Conservation (phyloP, 345 rosid genomes). For the Eucalyptus sp. region DNA sequence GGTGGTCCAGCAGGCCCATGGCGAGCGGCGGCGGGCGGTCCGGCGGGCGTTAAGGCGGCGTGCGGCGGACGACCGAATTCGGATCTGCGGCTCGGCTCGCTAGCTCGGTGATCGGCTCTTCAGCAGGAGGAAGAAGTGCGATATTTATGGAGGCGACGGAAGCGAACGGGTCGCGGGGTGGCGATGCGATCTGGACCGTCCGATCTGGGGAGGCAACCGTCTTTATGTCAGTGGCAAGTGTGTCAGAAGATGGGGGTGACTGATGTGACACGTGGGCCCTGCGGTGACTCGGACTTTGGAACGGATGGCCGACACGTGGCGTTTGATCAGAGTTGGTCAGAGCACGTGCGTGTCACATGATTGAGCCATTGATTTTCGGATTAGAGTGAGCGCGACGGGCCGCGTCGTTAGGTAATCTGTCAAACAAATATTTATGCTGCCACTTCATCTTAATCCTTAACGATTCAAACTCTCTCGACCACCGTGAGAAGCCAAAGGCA, state of each 20-base stretch:
- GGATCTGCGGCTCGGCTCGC: not conserved
- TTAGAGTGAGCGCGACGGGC: not conserved
- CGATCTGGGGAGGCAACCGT: not conserved
- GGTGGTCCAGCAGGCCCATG: slow-evolving; percentile 84
- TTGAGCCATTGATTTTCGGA: not conserved
- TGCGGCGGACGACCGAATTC: not conserved
- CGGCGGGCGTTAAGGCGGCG: not conserved
- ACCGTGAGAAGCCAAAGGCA: no score
- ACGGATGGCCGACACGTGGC: not conserved
- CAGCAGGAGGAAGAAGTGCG: fast-evolving
- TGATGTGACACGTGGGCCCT: not conserved
- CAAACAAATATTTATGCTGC: not conserved
- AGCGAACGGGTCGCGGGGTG: not conserved
- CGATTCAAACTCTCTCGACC: not conserved
- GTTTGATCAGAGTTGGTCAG: not conserved
- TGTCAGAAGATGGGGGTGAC: not conserved
- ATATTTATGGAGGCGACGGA: not conserved
- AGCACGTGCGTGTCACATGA: not conserved
- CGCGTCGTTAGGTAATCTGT: not conserved
- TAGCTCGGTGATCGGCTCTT: not conserved
- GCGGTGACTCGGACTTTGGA: not conserved
- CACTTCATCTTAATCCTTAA: not conserved
- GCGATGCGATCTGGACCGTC: not conserved
- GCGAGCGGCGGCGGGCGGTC: not conserved
- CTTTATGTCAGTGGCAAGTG: not conserved